Evolutionary conservation across 768 basidiomycete species (phyloP).

Genomic region (Sistotremastrum suecicum): DNA sequence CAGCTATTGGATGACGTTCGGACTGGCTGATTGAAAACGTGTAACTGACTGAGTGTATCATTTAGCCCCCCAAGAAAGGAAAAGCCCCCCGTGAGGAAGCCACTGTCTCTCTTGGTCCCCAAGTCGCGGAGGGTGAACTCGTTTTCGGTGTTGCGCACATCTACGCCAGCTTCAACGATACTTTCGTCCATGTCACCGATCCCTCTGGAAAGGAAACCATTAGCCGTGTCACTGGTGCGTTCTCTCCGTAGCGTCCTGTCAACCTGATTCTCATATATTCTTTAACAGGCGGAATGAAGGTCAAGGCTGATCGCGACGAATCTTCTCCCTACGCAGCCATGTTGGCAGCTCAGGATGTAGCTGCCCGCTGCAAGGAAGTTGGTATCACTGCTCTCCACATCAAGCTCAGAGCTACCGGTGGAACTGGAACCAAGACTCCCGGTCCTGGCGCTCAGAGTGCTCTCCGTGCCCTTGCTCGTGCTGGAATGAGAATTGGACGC

Average conservation of each 20-base stretch:
- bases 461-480: slow-evolving; percentile 93
- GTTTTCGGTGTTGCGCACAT: slow-evolving; percentile 99
- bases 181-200: slow-evolving; percentile 99
- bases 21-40: no score
- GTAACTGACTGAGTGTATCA: background rate
- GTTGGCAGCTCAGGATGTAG: slow-evolving; percentile 97
- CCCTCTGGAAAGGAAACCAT: slow-evolving; percentile 98
- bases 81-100: slow-evolving; percentile 69
- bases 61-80: slow-evolving; percentile 69
- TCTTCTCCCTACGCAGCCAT: slow-evolving; percentile 95
- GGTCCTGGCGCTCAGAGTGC: slow-evolving; percentile 98
- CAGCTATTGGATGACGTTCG: slow-evolving; percentile 2
- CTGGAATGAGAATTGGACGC: slow-evolving; percentile 95
- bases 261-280: background rate
- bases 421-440: slow-evolving; percentile 97
- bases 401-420: slow-evolving; percentile 95
- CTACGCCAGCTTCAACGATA: slow-evolving; percentile 99
- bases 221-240: slow-evolving; percentile 88
- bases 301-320: slow-evolving; percentile 99
- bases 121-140: slow-evolving; percentile 90
- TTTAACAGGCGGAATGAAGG: slow-evolving; percentile 87
- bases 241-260: background rate
- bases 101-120: slow-evolving; percentile 85
- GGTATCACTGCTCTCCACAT: slow-evolving; percentile 98
- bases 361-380: slow-evolving; percentile 91